These are phyloP conservation scores for Apiospora rasikravindrae DNA, from an alignment of 2,329 filamentous ascomycete species.

Conservation along the genomic window DNA sequence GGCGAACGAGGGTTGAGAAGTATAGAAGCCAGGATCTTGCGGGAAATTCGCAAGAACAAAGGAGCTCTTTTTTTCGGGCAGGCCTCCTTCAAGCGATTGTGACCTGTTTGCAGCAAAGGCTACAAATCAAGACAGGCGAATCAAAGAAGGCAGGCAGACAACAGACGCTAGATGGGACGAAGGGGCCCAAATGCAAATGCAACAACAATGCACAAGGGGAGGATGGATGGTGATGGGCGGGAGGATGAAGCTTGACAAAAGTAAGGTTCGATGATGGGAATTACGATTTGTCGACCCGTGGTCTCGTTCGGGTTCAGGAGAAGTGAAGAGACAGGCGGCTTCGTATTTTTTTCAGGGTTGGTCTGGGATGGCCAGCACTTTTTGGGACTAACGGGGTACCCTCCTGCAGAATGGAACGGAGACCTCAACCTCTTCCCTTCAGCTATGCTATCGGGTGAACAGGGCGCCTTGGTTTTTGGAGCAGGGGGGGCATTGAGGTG, in stretches of 20 bases:
- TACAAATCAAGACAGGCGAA: constrained; percentile 1
- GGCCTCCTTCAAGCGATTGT: constrained; percentile 7
- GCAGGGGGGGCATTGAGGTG: constrained; percentile 6
- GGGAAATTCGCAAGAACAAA: neutral
- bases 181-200: constrained; percentile 9
- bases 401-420: constrained; percentile 9
- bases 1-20: constrained; percentile 10
- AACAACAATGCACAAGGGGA: constrained; percentile 15
- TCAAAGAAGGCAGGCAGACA: neutral
- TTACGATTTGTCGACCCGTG: constrained; percentile 17
- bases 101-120: constrained; percentile 11
- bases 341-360: constrained; percentile 19
- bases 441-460: constrained; percentile 13
- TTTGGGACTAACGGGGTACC: constrained; percentile 15
- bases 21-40: neutral
- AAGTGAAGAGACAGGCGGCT: constrained; percentile 15
- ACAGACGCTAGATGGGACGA: constrained; percentile 10
- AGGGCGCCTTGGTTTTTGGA: constrained; percentile 14
- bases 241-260: constrained; percentile 16
- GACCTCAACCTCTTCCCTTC: neutral
- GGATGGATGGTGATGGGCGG: constrained; percentile 7
- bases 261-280: constrained; percentile 17
- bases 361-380: constrained; percentile 17
- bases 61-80: constrained; percentile 1
- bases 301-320: constrained; percentile 15